Evolutionary conservation across 768 basidiomycete species (phyloP).

Genomic region (Kwoniella newhampshirensis): DNA sequence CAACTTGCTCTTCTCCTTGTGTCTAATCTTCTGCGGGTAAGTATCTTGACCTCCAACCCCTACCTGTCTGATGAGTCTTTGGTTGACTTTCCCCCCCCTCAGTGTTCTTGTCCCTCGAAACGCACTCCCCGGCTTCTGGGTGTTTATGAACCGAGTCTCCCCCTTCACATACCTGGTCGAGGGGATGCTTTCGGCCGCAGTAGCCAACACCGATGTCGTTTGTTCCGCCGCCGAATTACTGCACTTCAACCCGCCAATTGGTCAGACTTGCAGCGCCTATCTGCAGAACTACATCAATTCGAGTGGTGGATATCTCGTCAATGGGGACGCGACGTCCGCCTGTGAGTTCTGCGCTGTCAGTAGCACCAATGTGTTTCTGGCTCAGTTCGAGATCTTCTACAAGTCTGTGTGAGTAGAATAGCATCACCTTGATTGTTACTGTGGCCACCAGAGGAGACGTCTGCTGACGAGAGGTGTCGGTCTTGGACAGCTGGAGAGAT

Average conservation of each 20-base stretch:
- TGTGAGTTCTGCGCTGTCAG: constrained; percentile 71
- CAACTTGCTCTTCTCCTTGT: constrained; percentile 56
- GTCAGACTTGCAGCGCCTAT: constrained; percentile 71
- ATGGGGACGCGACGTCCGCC: constrained; percentile 61
- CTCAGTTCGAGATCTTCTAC: constrained; percentile 63
- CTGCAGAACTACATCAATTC: constrained; percentile 63
- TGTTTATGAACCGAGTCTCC: constrained; percentile 51
- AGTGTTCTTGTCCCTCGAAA: constrained; percentile 46
- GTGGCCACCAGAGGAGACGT: not conserved
- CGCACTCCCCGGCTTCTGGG: constrained; percentile 51
- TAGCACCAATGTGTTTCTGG: constrained; percentile 65
- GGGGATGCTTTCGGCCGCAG: constrained; percentile 42
- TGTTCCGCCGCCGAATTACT: constrained; percentile 71
- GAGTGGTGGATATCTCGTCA: constrained; percentile 73
- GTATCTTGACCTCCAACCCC: not conserved
- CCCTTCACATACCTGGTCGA: constrained; percentile 54
- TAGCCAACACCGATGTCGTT: constrained; percentile 66
- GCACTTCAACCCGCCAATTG: constrained; percentile 68
- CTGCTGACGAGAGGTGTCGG: not conserved
- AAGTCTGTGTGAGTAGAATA: constrained; percentile 53
- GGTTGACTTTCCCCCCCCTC: constrained; percentile 1
- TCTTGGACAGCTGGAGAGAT: constrained; percentile 61
- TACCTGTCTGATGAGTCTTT: not conserved
- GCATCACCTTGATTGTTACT: not conserved
- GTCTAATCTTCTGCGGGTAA: constrained; percentile 56